Evolutionary conservation across 176 grass and related monocot species (phyloP).

Genomic region (Stipa capillata): DNA sequence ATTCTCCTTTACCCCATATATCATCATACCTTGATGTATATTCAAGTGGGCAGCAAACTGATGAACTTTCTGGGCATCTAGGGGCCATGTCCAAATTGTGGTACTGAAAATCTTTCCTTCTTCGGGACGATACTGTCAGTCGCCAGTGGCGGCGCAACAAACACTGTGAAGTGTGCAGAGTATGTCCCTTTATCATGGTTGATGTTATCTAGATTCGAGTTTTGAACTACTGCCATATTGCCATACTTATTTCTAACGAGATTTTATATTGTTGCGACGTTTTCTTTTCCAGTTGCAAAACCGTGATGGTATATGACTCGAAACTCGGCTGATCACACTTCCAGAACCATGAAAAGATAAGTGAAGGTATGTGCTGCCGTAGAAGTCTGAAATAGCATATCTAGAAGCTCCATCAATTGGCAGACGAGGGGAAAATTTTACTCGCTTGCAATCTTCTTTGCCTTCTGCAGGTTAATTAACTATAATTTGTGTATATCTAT

Average conservation of each 20-base stretch:
- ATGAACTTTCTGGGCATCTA: constrained; percentile 9
- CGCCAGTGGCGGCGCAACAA: constrained; percentile 38
- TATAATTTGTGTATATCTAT: too few species aligned
- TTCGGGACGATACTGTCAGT: constrained; percentile 87
- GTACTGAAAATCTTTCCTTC: constrained; percentile 94
- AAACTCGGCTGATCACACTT: constrained; percentile 66
- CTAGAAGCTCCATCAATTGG: background rate
- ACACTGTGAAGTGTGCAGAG: constrained; percentile 83
- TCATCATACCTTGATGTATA: background rate
- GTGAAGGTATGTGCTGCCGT: constrained; percentile 7
- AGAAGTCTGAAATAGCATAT: background rate
- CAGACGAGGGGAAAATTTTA: background rate
- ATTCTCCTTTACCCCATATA: background rate
- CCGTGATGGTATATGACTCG: constrained; percentile 58
- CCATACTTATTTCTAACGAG: background rate
- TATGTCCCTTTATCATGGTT: constrained; percentile 23
- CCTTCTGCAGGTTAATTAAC: background rate
- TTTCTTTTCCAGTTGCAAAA: constrained; percentile 54
- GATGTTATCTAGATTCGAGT: background rate
- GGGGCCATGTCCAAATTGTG: constrained; percentile 87
- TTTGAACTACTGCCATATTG: too few species aligned
- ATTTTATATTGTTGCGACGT: background rate
- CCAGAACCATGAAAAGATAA: constrained; percentile 51
- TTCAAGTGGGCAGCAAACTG: constrained; percentile 7
- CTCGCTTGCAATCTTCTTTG: background rate